phyloP scores from a whole-genome alignment of 805 yeast species.

The Candida manassasensis region DNA sequence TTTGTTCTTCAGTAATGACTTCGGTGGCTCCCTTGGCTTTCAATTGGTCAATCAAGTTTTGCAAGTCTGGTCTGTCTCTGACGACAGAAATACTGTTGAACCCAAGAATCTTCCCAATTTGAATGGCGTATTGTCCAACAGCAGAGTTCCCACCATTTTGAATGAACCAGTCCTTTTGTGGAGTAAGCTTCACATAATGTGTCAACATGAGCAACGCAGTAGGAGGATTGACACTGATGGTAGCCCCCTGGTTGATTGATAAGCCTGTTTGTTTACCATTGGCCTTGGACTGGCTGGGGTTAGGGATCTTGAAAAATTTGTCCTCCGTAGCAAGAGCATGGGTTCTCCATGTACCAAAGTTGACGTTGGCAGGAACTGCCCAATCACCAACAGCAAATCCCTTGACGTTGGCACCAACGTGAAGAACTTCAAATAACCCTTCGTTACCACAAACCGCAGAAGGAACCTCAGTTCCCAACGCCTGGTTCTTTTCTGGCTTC shows the following conservation, averaged over 20 bases:
- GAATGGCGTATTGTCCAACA: slow-evolving; percentile 89
- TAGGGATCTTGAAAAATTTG: slow-evolving; percentile 56
- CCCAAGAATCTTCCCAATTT: slow-evolving; percentile 75
- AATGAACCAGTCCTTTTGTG: slow-evolving; percentile 80
- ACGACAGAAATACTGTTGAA: slow-evolving; percentile 82
- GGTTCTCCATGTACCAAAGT: slow-evolving; percentile 89
- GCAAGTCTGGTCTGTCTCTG: slow-evolving; percentile 77
- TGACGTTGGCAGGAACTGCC: slow-evolving; percentile 73
- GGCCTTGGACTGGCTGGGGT: slow-evolving; percentile 42
- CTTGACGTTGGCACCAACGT: slow-evolving; percentile 53
- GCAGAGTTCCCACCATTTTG: slow-evolving; percentile 97
- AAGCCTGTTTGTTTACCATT: slow-evolving; percentile 29
- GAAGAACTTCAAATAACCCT: slow-evolving; percentile 81
- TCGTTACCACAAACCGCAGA: slow-evolving; percentile 91
- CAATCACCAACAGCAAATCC: slow-evolving; percentile 69
- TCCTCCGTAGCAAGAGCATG: slow-evolving; percentile 50
- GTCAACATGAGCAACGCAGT: slow-evolving; percentile 89
- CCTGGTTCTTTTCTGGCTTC: slow-evolving; percentile 46
- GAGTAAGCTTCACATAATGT: slow-evolving; percentile 53
- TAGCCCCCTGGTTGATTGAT: slow-evolving; percentile 65
- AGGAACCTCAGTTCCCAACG: slow-evolving; percentile 53
- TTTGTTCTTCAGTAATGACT: slow-evolving; percentile 87
- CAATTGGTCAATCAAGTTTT: slow-evolving; percentile 51
- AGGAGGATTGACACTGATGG: slow-evolving; percentile 86
- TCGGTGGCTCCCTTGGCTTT: slow-evolving; percentile 71